phyloP scores from a whole-genome alignment of 495 filamentous ascomycete species.

The Hypoxylon fuscum region DNA sequence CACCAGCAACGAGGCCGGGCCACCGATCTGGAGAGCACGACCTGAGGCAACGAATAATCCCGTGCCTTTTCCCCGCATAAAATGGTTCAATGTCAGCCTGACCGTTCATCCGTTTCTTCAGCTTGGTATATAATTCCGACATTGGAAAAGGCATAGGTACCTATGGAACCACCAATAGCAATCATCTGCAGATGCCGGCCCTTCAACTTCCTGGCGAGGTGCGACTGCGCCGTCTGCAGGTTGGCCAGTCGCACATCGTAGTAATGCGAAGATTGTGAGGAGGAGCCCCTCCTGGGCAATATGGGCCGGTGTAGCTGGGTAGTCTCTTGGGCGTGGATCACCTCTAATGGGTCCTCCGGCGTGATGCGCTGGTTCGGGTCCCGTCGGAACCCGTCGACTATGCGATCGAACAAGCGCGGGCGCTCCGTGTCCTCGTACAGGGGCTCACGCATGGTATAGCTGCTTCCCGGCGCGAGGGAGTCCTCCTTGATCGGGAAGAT shows the following conservation, averaged over 20 bases:
- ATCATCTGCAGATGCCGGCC: slow-evolving; percentile 95
- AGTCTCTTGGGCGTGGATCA: slow-evolving; percentile 50
- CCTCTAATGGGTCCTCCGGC: slow-evolving; percentile 60
- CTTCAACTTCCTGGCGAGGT: slow-evolving; percentile 79
- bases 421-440: slow-evolving; percentile 42
- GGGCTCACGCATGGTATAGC: slow-evolving; percentile 52
- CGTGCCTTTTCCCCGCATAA: slow-evolving; percentile 64
- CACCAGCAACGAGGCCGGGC: slow-evolving; percentile 85
- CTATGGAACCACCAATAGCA: slow-evolving; percentile 94
- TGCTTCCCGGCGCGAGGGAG: slow-evolving; percentile 50
- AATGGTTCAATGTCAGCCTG: slow-evolving; percentile 29
- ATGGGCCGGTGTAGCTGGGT: slow-evolving; percentile 38
- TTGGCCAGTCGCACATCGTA: slow-evolving; percentile 82
- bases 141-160: slow-evolving; percentile 57
- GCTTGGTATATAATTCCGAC: slow-evolving; percentile 12
- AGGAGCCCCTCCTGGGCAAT: slow-evolving; percentile 22
- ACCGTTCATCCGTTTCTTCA: background rate
- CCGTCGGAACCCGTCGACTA: slow-evolving; percentile 82
- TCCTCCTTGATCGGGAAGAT: slow-evolving; percentile 51
- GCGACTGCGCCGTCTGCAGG: slow-evolving; percentile 76
- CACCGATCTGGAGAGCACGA: slow-evolving; percentile 76
- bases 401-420: slow-evolving; percentile 52
- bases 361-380: slow-evolving; percentile 75
- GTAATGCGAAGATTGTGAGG: slow-evolving; percentile 56
- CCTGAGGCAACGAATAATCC: slow-evolving; percentile 93